These are phyloP conservation scores for Bullera alba DNA, from an alignment of 768 basidiomycete species.

Conservation along the genomic window DNA sequence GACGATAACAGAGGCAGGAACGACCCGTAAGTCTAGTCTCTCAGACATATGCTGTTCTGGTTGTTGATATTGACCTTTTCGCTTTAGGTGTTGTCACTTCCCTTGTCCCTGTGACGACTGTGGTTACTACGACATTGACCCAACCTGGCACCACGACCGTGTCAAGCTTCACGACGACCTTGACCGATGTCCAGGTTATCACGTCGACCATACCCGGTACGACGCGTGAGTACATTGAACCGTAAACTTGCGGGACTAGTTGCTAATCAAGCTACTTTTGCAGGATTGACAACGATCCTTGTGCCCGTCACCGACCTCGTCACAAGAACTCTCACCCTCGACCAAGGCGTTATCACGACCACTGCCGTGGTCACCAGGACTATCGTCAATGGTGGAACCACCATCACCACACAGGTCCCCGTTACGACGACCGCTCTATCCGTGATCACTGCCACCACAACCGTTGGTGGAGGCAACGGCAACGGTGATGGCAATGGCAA, in stretches of 20 bases:
- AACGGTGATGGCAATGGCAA: neutral
- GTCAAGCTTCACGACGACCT: neutral
- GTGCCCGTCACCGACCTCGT: slow-evolving; percentile 2
- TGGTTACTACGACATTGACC: neutral
- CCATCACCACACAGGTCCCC: slow-evolving; percentile 1
- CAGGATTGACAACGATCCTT: neutral
- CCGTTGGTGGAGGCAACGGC: neutral
- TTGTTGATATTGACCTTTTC: no score
- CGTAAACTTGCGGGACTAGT: neutral
- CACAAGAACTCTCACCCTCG: slow-evolving; percentile 4
- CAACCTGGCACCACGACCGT: slow-evolving; percentile 3
- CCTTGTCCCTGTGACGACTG: neutral
- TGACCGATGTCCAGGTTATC: neutral
- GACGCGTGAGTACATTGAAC: slow-evolving; percentile 3
- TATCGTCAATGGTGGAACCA: slow-evolving; percentile 6
- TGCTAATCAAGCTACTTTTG: no score
- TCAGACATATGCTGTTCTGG: no score
- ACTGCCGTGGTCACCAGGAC: slow-evolving; percentile 4
- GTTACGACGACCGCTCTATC: slow-evolving; percentile 5
- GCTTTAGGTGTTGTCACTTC: no score
- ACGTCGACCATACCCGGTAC: slow-evolving; percentile 2
- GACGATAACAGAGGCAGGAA: no score
- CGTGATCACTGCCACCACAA: neutral
- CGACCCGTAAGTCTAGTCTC: no score
- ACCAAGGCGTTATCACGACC: neutral